A percentile compares a stretch with the other conserved stretches of the same genome.
These are phyloP conservation scores for Termitomyces sp. DNA, from an alignment of 768 basidiomycete species.

Conservation along the genomic window DNA sequence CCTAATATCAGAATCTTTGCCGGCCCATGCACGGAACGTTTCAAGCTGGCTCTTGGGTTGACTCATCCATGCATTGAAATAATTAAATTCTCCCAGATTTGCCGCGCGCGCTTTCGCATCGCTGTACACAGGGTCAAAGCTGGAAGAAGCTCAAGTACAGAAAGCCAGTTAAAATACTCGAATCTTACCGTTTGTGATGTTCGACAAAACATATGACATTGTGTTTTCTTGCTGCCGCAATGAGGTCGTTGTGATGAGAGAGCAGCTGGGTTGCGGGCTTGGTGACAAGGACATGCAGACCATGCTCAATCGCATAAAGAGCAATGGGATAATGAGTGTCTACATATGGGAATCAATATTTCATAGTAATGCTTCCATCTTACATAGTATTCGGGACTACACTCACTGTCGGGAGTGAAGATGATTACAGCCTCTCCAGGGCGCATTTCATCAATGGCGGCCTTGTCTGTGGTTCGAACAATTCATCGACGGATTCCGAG, in stretches of 20 bases:
- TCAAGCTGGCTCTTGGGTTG: slow-evolving; percentile 94
- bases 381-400: too few species aligned
- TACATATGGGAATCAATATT: slow-evolving; percentile 19
- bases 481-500: background rate
- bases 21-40: slow-evolving; percentile 94
- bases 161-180: background rate
- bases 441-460: slow-evolving; percentile 69
- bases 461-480: slow-evolving; percentile 55
- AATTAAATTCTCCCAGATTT: slow-evolving; percentile 86
- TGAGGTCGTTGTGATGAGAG: slow-evolving; percentile 73
- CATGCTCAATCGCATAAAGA: slow-evolving; percentile 78
- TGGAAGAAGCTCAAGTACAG: slow-evolving; percentile 16
- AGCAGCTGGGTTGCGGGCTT: slow-evolving; percentile 90
- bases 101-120: slow-evolving; percentile 79
- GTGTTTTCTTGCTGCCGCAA: slow-evolving; percentile 70
- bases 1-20: slow-evolving; percentile 92
- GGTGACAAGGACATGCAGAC: slow-evolving; percentile 86
- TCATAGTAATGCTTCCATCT: background rate
- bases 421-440: slow-evolving; percentile 88
- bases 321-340: slow-evolving; percentile 84
- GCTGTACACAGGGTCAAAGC: slow-evolving; percentile 88
- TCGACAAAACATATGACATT: slow-evolving; percentile 91
- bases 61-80: slow-evolving; percentile 97
- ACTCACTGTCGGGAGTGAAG: slow-evolving; percentile 85
- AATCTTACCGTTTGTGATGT: slow-evolving; percentile 74